phyloP scores from a whole-genome alignment of 768 basidiomycete genomes.

The Coprinopsis marcescibilis region DNA sequence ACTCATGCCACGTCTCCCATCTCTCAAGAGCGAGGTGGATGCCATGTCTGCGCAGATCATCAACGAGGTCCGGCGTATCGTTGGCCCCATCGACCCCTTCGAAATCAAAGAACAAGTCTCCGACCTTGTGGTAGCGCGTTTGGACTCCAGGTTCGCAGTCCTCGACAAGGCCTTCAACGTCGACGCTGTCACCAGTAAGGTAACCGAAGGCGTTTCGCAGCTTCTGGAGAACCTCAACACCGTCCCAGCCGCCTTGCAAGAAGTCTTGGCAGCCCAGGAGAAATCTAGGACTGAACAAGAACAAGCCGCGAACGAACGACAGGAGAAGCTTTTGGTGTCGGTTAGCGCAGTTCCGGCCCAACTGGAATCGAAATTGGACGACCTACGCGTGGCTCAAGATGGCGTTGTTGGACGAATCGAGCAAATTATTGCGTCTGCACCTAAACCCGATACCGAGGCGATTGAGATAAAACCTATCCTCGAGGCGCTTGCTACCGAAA shows the following conservation, averaged over 20 bases:
- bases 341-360: conserved; percentile 44
- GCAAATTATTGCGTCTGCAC: conserved; percentile 15
- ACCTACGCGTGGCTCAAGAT: conserved; percentile 33
- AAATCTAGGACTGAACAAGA: conserved; percentile 30
- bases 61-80: conserved; percentile 62
- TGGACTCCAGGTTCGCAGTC: conserved; percentile 75
- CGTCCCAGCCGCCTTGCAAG: conserved; percentile 34
- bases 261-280: conserved; percentile 37
- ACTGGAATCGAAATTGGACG: conserved; percentile 38
- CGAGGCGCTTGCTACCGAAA: conserved; percentile 45
- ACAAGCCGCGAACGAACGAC: conserved; percentile 31
- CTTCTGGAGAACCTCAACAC: conserved; percentile 21
- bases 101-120: conserved; percentile 88
- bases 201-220: conserved; percentile 47
- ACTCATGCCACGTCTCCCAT: conserved; percentile 60
- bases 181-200: conserved; percentile 49
- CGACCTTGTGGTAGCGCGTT: conserved; percentile 79
- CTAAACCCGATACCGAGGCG: conserved; percentile 29
- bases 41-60: conserved; percentile 54
- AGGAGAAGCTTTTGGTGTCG: conserved; percentile 33
- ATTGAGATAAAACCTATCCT: conserved; percentile 42
- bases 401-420: conserved; percentile 28
- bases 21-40: conserved; percentile 43
- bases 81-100: conserved; percentile 75
- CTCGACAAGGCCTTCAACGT: conserved; percentile 67